phyloP scores from a whole-genome alignment of 306 rosid species.

The Dalbergia cochinchinensis region DNA sequence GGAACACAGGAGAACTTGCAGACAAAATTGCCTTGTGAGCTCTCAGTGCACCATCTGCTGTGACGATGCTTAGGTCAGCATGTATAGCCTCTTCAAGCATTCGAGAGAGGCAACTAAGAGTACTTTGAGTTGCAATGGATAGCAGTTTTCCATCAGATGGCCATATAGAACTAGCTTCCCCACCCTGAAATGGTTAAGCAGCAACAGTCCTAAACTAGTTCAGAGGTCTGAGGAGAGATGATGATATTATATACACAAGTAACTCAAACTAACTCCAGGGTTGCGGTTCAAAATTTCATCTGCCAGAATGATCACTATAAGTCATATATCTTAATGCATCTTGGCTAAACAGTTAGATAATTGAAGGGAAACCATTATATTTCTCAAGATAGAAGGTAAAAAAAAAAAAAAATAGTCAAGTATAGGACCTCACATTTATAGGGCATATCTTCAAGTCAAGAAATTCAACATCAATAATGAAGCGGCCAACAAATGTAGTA shows the following conservation, averaged over 20 bases:
- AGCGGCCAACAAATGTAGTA: constrained; percentile 69
- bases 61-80: constrained; percentile 77
- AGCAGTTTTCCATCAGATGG: constrained; percentile 63
- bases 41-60: constrained; percentile 67
- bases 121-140: constrained; percentile 61
- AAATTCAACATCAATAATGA: constrained; percentile 86
- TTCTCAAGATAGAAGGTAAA: not conserved
- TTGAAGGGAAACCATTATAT: constrained; percentile 12
- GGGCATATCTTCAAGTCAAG: constrained; percentile 79
- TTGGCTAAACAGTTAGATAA: not conserved
- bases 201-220: not conserved
- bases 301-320: constrained; percentile 12
- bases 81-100: constrained; percentile 82
- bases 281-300: constrained; percentile 15
- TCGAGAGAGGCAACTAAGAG: constrained; percentile 75
- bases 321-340: no score
- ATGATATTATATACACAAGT: constrained; percentile 7
- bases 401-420: not conserved
- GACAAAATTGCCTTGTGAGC: constrained; percentile 91
- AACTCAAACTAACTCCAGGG: constrained; percentile 33
- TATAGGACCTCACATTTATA: constrained; percentile 66
- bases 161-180: constrained; percentile 77
- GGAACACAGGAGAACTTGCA: constrained; percentile 87
- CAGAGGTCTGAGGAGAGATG: not conserved
- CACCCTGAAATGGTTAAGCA: constrained; percentile 58